Evolutionary conservation across 805 yeast genomes (phyloP).

Genomic region (Saturnispora zaruensis): DNA sequence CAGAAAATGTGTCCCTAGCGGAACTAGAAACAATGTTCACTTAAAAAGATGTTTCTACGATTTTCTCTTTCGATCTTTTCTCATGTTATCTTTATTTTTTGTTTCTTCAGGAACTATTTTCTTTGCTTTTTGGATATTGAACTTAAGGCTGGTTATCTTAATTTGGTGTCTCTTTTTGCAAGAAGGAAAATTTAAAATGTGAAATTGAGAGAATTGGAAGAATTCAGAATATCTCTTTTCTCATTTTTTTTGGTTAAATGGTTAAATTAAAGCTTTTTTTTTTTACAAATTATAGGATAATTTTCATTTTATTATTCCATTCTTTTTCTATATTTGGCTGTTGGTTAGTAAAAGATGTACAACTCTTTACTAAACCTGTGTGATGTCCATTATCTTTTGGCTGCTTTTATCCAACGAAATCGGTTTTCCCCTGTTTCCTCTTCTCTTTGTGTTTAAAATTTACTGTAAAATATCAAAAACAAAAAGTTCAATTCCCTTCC

Average conservation of each 20-base stretch:
- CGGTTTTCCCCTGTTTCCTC: neutral
- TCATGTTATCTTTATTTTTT: neutral
- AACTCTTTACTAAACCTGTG: neutral
- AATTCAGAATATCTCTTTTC: neutral
- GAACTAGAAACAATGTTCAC: constrained; percentile 50
- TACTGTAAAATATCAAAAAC: neutral
- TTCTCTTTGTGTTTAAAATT: neutral
- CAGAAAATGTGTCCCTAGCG: constrained; percentile 68
- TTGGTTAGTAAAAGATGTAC: neutral
- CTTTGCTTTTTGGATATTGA: neutral
- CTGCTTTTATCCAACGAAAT: neutral
- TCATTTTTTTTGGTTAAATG: neutral
- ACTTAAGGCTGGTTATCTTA: constrained; percentile 10
- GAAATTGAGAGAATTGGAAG: neutral
- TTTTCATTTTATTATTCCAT: neutral
- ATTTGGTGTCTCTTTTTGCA: neutral
- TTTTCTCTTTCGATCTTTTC: neutral
- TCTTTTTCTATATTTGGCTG: neutral
- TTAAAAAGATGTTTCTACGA: neutral
- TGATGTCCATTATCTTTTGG: neutral
- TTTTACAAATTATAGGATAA: constrained; percentile 1
- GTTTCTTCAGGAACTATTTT: neutral
- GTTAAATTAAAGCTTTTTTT: constrained; percentile 2
- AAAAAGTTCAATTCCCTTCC: neutral
- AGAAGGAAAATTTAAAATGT: neutral